A percentile compares a stretch with the other conserved stretches of the same genome.
Evolutionary conservation across 108 stramenopile species (phyloP).

Genomic region (Phaeodactylum tricornutum): DNA sequence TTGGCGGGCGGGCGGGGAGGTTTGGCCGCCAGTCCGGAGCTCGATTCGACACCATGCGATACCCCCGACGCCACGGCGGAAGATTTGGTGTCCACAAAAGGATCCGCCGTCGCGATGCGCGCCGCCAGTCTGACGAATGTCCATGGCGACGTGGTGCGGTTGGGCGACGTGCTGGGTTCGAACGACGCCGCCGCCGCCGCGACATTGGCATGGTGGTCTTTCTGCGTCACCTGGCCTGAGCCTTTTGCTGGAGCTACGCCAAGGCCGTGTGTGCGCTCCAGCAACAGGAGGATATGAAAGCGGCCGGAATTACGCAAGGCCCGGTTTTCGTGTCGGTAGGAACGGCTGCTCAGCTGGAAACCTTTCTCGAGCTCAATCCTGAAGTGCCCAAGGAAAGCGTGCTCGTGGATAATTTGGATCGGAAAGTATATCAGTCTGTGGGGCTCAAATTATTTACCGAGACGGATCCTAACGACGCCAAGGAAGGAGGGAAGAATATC

Average conservation of each 20-base stretch:
- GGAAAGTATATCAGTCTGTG: conserved; percentile 55
- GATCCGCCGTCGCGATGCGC: conserved; percentile 13
- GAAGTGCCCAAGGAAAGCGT: conserved; percentile 31
- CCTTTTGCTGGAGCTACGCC: conserved; percentile 87
- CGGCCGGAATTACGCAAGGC: conserved; percentile 22
- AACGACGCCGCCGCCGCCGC: no score
- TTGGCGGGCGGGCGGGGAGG: no score
- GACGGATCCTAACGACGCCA: conserved; percentile 39
- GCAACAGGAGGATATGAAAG: conserved; percentile 24
- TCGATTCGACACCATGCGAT: no score
- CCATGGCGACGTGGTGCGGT: conserved; percentile 36
- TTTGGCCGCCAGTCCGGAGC: no score
- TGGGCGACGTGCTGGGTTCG: conserved; percentile 50
- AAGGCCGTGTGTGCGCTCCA: conserved; percentile 63
- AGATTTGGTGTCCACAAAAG: background rate
- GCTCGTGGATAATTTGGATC: conserved; percentile 67
- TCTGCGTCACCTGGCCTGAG: conserved; percentile 80
- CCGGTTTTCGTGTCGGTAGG: conserved; percentile 77
- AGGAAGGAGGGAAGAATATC: conserved; percentile 40
- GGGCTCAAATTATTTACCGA: conserved; percentile 43
- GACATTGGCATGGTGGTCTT: conserved; percentile 59
- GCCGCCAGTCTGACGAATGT: conserved; percentile 32
- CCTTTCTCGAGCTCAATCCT: conserved; percentile 64
- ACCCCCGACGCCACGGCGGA: background rate
- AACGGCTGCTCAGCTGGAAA: conserved; percentile 49